phyloP scores from a whole-genome alignment of 2,329 filamentous ascomycete species.

The Cladosporium sp. region DNA sequence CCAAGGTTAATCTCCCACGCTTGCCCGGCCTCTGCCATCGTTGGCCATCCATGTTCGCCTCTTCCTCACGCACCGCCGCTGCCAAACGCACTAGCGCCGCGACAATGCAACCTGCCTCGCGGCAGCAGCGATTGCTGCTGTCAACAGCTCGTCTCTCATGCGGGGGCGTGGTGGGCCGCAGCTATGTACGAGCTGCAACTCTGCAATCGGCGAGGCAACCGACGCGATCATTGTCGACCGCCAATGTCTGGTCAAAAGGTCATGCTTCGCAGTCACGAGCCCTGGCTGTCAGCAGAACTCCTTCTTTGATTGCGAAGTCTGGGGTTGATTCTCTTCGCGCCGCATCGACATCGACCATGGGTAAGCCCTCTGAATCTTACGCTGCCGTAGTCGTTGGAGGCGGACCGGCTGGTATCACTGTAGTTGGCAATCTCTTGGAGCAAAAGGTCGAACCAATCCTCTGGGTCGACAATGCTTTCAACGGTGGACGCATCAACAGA shows the following conservation, averaged over 20 bases:
- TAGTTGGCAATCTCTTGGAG: constrained; percentile 59
- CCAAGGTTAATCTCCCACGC: neutral
- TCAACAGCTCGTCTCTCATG: constrained; percentile 10
- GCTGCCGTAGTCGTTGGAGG: constrained; percentile 57
- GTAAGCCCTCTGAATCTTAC: constrained; percentile 27
- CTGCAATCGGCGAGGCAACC: neutral
- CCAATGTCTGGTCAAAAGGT: neutral
- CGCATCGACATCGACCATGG: constrained; percentile 6
- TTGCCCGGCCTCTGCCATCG: constrained; percentile 3
- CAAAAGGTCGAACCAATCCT: constrained; percentile 48
- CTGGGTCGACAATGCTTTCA: constrained; percentile 57
- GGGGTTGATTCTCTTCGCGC: neutral
- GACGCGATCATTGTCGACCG: neutral
- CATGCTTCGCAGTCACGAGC: neutral
- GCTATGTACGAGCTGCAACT: constrained; percentile 5
- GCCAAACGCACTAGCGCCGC: constrained; percentile 11
- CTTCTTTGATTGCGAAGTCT: neutral
- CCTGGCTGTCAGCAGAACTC: neutral
- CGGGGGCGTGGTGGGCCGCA: constrained; percentile 5
- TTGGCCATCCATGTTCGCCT: constrained; percentile 2
- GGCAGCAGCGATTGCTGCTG: constrained; percentile 10
- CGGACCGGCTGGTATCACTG: constrained; percentile 57
- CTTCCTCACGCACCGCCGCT: constrained; percentile 3
- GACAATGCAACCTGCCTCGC: constrained; percentile 1
- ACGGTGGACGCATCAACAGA: constrained; percentile 39